Percentiles rank a stretch among this genome's conserved stretches.
phyloP scores from a whole-genome alignment of 2,329 filamentous ascomycete genomes.

The Colletotrichum melonis region DNA sequence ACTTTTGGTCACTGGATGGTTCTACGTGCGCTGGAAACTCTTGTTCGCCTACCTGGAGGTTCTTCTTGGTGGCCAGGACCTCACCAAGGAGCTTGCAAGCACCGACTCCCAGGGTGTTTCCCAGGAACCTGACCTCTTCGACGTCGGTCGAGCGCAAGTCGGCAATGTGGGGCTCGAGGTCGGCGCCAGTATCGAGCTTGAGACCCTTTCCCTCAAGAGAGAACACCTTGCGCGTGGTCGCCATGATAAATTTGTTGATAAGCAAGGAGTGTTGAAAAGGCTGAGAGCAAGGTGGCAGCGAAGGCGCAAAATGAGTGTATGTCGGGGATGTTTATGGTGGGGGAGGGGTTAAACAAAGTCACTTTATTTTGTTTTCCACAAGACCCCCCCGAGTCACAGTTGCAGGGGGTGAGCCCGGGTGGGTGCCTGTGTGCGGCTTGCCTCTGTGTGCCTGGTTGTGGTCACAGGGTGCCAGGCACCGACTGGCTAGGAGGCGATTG shows the following conservation, averaged over 20 bases:
- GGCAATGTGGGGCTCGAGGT: slow-evolving; percentile 87
- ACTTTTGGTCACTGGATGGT: slow-evolving; percentile 4
- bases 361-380: slow-evolving; percentile 26
- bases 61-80: slow-evolving; percentile 86
- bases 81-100: slow-evolving; percentile 88
- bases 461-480: neutral
- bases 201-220: slow-evolving; percentile 91
- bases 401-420: slow-evolving; percentile 20
- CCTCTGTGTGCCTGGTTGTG: slow-evolving; percentile 9
- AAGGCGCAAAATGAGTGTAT: slow-evolving; percentile 33
- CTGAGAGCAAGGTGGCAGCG: slow-evolving; percentile 14
- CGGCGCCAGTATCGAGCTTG: slow-evolving; percentile 89
- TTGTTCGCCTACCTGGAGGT: slow-evolving; percentile 70
- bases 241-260: slow-evolving; percentile 24
- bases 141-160: slow-evolving; percentile 79
- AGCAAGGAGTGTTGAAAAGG: neutral
- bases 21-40: neutral
- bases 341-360: slow-evolving; percentile 32
- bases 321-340: slow-evolving; percentile 30
- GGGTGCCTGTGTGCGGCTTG: neutral
- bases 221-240: slow-evolving; percentile 71
- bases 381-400: slow-evolving; percentile 20
- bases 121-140: slow-evolving; percentile 87
- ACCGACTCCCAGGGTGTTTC: slow-evolving; percentile 92
- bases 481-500: neutral